Base-by-base conservation (phyloP, 305 asterid genomes). In the Stenogyne calaminthoides region DNA sequence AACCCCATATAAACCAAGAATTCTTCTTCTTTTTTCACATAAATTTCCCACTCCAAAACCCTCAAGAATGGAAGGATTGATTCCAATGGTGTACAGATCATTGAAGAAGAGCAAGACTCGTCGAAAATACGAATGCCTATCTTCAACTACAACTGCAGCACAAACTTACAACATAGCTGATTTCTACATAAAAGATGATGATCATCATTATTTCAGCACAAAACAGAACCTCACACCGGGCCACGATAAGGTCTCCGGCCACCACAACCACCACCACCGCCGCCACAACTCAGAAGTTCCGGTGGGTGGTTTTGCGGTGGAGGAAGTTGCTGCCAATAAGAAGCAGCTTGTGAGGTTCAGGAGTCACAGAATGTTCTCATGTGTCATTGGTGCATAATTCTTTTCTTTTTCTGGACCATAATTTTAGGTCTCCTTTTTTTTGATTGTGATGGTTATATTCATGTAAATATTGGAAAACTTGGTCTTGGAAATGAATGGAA, bases 321-420 rank as follows among this genome's bases (percentile, higher is more conserved):
- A 75, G 42, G 73, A 64, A 3, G 44, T 18, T n/a, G 16, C 9
- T 56, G 58, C 57, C 22, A 77, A 70, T 80, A 66, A 83, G 49
- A 81, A 84, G 82, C 87, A 85, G 68, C 89, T 88, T 42, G 91
- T 84, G 81, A 83, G 90, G 77, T 90, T 90, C 63, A 80, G 86
- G 80, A 88, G 93, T 79, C 95, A 85, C 49, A 85, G 81, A 75
- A 64, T 87, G 81, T 86, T 90, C 69, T 84, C 93, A 27, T 90
- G 96, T 69, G 81, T 87, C 61, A 82, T 84, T 11, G 96, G 91
- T 75, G 77, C 81, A 70, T 86, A 68, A 70, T 10, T 54, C 18
- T 4, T 22, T 7, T 16, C 40, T 39, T 19, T 19, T 25, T n/a
- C n/a, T n/a, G n/a, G n/a, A n/a, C n/a, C n/a, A n/a, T 25, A 25